Evolutionary conservation across 345 rosid genomes (phyloP).

Genomic region (Populus nigra): DNA sequence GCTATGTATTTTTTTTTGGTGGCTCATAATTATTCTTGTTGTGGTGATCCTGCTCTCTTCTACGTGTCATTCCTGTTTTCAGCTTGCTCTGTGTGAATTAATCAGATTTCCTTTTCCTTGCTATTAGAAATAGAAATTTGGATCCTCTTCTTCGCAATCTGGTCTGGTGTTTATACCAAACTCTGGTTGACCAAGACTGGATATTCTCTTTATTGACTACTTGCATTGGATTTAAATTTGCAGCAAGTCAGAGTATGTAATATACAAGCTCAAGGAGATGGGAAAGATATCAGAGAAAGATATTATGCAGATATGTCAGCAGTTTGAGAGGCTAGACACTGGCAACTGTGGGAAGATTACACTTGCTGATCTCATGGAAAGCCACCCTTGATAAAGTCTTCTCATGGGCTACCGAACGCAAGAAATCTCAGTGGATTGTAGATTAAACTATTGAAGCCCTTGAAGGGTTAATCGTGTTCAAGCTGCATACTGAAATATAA

Average conservation of each 20-base stretch:
- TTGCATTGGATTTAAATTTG: constrained; percentile 4
- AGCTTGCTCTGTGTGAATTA: neutral
- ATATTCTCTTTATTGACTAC: neutral
- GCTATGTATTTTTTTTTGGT: neutral
- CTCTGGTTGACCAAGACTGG: neutral
- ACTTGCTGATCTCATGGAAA: constrained; percentile 65
- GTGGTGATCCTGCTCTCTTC: neutral
- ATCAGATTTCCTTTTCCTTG: neutral
- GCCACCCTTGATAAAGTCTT: constrained; percentile 14
- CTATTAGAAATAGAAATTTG: neutral
- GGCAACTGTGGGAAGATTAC: constrained; percentile 76
- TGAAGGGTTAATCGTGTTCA: neutral
- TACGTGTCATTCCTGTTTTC: neutral
- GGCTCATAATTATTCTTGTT: neutral
- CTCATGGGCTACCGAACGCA: neutral
- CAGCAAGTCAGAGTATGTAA: constrained; percentile 71
- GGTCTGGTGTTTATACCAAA: neutral
- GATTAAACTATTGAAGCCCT: neutral
- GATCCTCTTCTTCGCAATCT: too few species aligned
- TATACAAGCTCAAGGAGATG: constrained; percentile 84
- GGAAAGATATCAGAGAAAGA: constrained; percentile 65
- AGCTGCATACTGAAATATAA: neutral
- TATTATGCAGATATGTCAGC: constrained; percentile 45
- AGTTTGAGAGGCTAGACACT: constrained; percentile 64
- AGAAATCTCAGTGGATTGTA: neutral